Evolutionary conservation across 768 basidiomycete species (phyloP).

Genomic region (Lactarius sp.): DNA sequence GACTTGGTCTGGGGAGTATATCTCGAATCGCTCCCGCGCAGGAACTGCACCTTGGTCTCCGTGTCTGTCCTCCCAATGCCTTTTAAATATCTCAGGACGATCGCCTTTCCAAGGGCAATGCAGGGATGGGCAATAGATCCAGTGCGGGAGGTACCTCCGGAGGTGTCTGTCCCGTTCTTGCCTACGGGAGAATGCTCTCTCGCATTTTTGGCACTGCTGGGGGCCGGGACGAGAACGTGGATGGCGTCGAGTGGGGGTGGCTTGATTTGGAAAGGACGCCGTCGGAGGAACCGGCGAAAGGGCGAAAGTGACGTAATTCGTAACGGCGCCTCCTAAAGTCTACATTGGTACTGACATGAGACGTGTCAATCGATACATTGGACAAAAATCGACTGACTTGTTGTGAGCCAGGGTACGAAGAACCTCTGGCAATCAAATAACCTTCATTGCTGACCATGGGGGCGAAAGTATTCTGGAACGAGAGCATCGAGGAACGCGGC

Average conservation of each 20-base stretch:
- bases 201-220: background rate
- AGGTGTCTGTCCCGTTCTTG: conserved; percentile 3
- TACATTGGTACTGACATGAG: background rate
- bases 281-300: background rate
- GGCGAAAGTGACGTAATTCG: background rate
- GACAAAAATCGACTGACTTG: background rate
- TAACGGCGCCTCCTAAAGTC: background rate
- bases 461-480: background rate
- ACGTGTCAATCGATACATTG: background rate
- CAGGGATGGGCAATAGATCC: background rate
- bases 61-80: background rate
- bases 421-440: background rate
- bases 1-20: background rate
- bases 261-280: background rate
- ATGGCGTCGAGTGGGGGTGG: background rate
- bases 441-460: background rate
- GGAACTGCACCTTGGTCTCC: background rate
- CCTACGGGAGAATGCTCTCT: background rate
- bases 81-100: background rate
- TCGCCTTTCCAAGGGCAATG: background rate
- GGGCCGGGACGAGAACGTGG: background rate
- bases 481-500: background rate
- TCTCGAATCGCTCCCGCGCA: background rate
- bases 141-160: background rate
- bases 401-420: background rate